Evolutionary conservation across 2,329 filamentous ascomycete genomes (phyloP).

Genomic region (Hansfordia pulvinata): DNA sequence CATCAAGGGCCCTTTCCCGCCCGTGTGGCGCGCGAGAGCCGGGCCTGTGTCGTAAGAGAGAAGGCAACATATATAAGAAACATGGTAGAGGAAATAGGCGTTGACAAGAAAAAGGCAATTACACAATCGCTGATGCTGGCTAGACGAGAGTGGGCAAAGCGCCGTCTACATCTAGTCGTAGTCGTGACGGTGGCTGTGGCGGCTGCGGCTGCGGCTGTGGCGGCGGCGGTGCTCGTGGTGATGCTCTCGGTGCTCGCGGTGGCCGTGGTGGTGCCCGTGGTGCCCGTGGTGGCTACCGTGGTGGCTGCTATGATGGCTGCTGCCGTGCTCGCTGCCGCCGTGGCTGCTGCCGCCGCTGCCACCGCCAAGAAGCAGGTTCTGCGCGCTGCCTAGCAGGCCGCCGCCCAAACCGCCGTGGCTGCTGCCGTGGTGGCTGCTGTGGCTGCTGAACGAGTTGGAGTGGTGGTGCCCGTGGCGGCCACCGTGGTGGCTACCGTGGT

Average conservation of each 20-base stretch:
- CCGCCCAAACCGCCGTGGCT: conserved; percentile 4
- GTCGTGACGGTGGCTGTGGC: too few relatives aligned
- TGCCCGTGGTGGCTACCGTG: conserved; percentile 5
- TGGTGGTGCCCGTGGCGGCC: conserved; percentile 4
- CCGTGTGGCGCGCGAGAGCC: too few relatives aligned
- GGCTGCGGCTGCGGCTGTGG: too few relatives aligned
- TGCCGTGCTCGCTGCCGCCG: conserved; percentile 2
- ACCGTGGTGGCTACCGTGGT: conserved; percentile 3
- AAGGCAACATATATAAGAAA: too few relatives aligned
- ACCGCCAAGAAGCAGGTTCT: too few relatives aligned
- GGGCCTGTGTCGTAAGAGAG: too few relatives aligned
- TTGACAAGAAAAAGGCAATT: too few relatives aligned
- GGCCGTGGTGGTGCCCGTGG: conserved; percentile 7
- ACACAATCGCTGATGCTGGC: too few relatives aligned
- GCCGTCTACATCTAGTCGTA: too few relatives aligned
- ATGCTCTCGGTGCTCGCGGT: conserved; percentile 8
- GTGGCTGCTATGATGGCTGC: conserved; percentile 2
- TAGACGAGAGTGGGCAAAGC: too few relatives aligned
- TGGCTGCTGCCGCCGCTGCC: conserved; percentile 3
- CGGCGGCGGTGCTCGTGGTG: conserved; percentile 6
- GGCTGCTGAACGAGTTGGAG: conserved; percentile 6
- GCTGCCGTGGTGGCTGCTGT: conserved; percentile 7
- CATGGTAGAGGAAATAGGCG: too few relatives aligned
- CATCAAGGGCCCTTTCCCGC: too few relatives aligned
- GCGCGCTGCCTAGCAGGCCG: conserved; percentile 5